Conservation (phyloP, 2,329 filamentous ascomycete genomes). For the Scortechinia acanthostroma region DNA sequence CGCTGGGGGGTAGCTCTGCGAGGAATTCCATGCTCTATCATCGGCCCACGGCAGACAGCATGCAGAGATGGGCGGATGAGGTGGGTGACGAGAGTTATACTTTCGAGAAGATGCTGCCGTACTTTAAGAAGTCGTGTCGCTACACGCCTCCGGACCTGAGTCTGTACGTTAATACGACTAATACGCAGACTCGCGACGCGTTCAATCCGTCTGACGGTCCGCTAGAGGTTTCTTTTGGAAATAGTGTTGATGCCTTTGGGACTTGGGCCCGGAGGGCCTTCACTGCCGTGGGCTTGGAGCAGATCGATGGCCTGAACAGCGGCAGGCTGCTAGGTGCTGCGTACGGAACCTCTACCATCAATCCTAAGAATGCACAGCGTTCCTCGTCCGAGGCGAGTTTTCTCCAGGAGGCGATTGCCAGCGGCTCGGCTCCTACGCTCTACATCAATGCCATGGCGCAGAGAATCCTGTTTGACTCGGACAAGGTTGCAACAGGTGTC, state of each 20-base stretch:
- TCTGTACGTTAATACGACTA: conserved; percentile 5
- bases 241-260: background rate
- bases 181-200: conserved; percentile 9
- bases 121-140: background rate
- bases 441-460: background rate
- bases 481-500: background rate
- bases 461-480: background rate
- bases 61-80: background rate
- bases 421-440: background rate
- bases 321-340: background rate
- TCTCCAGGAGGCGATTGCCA: conserved; percentile 4
- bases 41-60: background rate
- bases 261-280: background rate
- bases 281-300: background rate
- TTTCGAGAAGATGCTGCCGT: background rate
- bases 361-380: background rate
- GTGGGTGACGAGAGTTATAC: background rate
- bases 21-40: background rate
- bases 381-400: background rate
- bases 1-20: background rate
- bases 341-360: background rate
- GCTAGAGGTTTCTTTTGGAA: background rate
- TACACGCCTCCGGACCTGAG: background rate
- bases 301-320: background rate
- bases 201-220: background rate